Conservation (phyloP, 441 rosid genomes). For the Capsella rubella region DNA sequence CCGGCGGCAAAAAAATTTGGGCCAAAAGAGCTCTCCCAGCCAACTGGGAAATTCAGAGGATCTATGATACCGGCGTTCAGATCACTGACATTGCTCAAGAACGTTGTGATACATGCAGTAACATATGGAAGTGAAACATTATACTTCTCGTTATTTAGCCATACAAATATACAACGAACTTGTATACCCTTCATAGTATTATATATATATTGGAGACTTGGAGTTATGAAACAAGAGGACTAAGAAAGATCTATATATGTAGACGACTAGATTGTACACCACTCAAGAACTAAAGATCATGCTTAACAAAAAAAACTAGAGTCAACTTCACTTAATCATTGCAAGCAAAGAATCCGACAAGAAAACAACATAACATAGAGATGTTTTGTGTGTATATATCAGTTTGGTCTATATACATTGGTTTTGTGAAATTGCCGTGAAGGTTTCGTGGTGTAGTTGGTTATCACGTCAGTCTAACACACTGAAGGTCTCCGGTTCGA, state of each 20-base stretch:
- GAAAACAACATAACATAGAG: background rate
- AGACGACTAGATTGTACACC: background rate
- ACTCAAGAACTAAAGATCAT: background rate
- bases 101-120: slow-evolving; percentile 69
- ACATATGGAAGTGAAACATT: slow-evolving; percentile 55
- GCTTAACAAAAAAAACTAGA: background rate
- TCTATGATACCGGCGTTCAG: slow-evolving; percentile 74
- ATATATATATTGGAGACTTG: background rate
- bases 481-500: slow-evolving; percentile 98
- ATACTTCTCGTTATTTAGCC: background rate
- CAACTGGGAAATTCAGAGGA: slow-evolving; percentile 63
- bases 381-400: background rate
- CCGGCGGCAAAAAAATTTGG: slow-evolving; percentile 79
- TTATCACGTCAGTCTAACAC: slow-evolving; percentile 99
- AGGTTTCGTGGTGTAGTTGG: slow-evolving; percentile 96
- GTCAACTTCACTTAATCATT: background rate
- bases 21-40: slow-evolving; percentile 70
- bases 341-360: background rate
- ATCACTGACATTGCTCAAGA: slow-evolving; percentile 82
- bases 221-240: no score
- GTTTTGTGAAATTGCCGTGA: no score
- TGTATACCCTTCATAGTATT: no score
- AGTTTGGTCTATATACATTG: no score
- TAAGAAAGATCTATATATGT: background rate
- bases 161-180: background rate